Conservation (phyloP, 2,329 filamentous ascomycete species). For the Sporothrix mexicana region DNA sequence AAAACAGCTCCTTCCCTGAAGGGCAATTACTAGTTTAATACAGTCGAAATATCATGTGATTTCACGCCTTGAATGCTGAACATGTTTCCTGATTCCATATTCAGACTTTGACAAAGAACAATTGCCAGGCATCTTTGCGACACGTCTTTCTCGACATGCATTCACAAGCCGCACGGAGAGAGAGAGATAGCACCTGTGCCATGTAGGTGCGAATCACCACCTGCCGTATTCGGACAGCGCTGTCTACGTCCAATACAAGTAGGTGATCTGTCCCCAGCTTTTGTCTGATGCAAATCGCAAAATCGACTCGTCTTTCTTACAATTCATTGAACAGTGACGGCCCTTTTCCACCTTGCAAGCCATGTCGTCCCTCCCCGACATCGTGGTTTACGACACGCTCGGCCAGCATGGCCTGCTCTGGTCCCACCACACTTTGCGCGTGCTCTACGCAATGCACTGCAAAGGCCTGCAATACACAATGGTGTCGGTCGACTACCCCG, state of each 20-base stretch:
- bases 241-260: not conserved
- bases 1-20: not conserved
- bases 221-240: not conserved
- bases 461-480: not conserved
- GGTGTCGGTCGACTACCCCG: not conserved
- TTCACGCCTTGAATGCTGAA: not conserved
- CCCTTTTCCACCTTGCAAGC: not conserved
- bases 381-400: constrained; percentile 9
- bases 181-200: not conserved
- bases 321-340: not conserved
- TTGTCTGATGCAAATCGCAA: not conserved
- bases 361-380: constrained; percentile 3
- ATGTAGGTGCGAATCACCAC: not conserved
- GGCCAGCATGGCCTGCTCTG: not conserved
- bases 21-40: not conserved
- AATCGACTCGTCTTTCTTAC: not conserved
- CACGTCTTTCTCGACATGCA: not conserved
- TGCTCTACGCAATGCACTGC: constrained; percentile 8
- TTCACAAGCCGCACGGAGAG: no score
- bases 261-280: not conserved
- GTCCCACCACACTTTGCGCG: constrained; percentile 14
- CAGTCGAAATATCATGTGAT: not conserved
- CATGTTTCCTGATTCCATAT: not conserved
- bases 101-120: not conserved
- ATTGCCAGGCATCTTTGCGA: not conserved